These are phyloP conservation scores for Skeletonema potamos DNA, from an alignment of 108 stramenopile species.

Conservation along the genomic window DNA sequence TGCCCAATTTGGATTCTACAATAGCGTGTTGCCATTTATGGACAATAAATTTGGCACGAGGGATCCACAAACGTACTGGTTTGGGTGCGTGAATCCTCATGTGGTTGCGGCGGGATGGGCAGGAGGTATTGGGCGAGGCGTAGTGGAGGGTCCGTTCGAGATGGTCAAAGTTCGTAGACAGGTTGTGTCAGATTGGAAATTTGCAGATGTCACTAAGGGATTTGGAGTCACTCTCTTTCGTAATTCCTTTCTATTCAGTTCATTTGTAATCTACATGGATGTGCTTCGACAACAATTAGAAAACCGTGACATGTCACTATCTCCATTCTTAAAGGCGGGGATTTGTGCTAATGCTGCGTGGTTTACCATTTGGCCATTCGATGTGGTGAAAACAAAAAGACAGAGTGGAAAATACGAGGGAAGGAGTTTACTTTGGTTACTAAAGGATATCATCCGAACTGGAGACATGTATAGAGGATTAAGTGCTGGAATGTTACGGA, in stretches of 20 bases:
- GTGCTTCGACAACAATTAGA: constrained; percentile 57
- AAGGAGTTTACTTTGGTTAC: constrained; percentile 23
- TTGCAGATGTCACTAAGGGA: constrained; percentile 64
- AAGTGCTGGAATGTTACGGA: constrained; percentile 64
- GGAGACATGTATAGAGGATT: constrained; percentile 75
- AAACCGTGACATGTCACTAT: constrained; percentile 23
- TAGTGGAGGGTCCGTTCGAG: constrained; percentile 83
- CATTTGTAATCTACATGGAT: constrained; percentile 81
- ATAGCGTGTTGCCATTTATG: constrained; percentile 44
- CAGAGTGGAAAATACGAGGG: constrained; percentile 73
- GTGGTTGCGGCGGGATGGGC: constrained; percentile 74
- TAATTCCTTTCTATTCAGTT: constrained; percentile 66
- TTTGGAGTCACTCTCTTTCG: constrained; percentile 69
- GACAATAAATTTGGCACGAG: constrained; percentile 31
- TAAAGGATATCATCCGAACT: constrained; percentile 46
- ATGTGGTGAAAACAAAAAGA: constrained; percentile 76
- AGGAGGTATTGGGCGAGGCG: constrained; percentile 77
- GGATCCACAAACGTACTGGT: constrained; percentile 19
- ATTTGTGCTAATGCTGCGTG: constrained; percentile 83
- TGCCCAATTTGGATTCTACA: constrained; percentile 87
- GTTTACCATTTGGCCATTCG: constrained; percentile 81
- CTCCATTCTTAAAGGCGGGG: constrained; percentile 74
- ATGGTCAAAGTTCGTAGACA: constrained; percentile 82
- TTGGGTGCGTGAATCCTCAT: constrained; percentile 66
- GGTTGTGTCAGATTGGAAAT: constrained; percentile 55